Percentiles rank a stretch among this genome's conserved stretches.
phyloP scores from a whole-genome alignment of 805 yeast genomes.

The Kazachstania kunashirensis region DNA sequence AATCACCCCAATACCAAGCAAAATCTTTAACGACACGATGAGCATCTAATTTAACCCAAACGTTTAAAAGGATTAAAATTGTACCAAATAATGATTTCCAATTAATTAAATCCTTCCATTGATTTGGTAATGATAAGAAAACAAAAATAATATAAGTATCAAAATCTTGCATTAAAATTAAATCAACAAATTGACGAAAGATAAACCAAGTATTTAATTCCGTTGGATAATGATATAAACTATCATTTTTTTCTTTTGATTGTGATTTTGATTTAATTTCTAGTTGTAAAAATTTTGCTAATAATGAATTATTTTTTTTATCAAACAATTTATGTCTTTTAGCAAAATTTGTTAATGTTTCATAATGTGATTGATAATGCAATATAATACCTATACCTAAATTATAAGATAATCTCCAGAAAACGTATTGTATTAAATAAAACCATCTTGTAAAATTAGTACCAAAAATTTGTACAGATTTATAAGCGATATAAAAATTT shows the following conservation, averaged over 20 bases:
- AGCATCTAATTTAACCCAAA: conserved; percentile 81
- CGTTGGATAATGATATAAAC: conserved; percentile 42
- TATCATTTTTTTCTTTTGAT: conserved; percentile 6
- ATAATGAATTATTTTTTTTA: conserved; percentile 19
- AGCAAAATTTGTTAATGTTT: conserved; percentile 45
- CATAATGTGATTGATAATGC: conserved; percentile 53
- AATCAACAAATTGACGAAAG: conserved; percentile 69
- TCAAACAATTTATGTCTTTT: conserved; percentile 36
- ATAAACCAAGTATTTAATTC: conserved; percentile 80
- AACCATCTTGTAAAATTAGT: conserved; percentile 20
- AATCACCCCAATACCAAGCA: conserved; percentile 96
- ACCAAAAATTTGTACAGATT: conserved; percentile 16
- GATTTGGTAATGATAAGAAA: conserved; percentile 32
- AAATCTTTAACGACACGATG: conserved; percentile 81
- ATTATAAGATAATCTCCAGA: conserved; percentile 72
- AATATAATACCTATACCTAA: conserved; percentile 69
- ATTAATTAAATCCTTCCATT: conserved; percentile 38
- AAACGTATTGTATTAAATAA: conserved; percentile 49
- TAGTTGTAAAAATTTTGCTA: conserved; percentile 36
- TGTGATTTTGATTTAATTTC: conserved; percentile 34
- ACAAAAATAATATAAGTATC: conserved; percentile 63
- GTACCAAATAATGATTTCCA: conserved; percentile 52
- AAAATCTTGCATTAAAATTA: conserved; percentile 78
- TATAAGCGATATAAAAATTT: conserved; percentile 29
- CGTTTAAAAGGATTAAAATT: conserved; percentile 54